Evolutionary conservation across 2,329 filamentous ascomycete species (phyloP).

Genomic region (Pseudogymnoascus sp.): DNA sequence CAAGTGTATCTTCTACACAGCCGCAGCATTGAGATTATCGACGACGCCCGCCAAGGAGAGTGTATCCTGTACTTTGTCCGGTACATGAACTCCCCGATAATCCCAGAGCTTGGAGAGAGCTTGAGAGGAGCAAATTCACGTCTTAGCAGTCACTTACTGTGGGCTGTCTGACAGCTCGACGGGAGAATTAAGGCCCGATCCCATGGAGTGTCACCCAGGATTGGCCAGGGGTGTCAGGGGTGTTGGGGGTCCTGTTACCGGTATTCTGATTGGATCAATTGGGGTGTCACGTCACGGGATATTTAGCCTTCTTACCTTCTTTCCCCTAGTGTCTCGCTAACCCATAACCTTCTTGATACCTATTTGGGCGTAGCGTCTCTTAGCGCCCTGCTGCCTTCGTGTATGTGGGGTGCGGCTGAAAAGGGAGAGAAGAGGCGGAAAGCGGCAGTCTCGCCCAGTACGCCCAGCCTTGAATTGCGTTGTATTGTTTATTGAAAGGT

Average conservation of each 20-base stretch:
- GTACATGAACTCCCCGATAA: neutral
- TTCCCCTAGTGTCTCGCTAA: neutral
- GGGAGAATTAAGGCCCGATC: neutral
- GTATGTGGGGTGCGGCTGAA: neutral
- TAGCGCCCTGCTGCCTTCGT: neutral
- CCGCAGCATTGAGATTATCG: neutral
- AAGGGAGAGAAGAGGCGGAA: neutral
- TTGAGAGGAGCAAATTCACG: no score
- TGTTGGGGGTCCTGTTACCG: neutral
- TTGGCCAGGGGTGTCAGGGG: neutral
- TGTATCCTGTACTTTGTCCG: neutral
- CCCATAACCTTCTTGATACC: neutral
- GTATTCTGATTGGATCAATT: neutral
- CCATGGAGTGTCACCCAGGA: neutral
- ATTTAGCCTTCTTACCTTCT: neutral
- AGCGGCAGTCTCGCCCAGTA: no score
- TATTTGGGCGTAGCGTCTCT: neutral
- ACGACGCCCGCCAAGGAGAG: neutral
- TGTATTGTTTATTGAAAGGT: neutral
- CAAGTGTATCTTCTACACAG: neutral
- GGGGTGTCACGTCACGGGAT: neutral
- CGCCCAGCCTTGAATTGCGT: no score
- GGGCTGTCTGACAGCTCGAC: neutral
- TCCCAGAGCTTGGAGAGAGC: neutral
- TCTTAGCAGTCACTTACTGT: no score